Evolutionary conservation across 768 basidiomycete genomes (phyloP).

Genomic region (Agrocybe praecox): DNA sequence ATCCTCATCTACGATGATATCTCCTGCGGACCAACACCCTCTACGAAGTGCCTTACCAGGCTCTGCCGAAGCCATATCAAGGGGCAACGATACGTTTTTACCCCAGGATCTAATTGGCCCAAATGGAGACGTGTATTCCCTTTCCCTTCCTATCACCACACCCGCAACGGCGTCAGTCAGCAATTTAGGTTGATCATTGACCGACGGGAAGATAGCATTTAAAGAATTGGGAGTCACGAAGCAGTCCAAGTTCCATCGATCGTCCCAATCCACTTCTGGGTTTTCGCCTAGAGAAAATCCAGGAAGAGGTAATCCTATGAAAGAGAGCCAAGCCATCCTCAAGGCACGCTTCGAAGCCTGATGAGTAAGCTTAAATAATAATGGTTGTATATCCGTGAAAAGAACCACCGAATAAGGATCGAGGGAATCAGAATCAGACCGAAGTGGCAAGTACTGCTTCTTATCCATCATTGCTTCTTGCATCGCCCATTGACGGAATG

Average conservation of each 20-base stretch:
- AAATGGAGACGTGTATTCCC: constrained; percentile 60
- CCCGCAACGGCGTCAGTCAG: constrained; percentile 67
- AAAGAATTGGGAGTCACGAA: constrained; percentile 49
- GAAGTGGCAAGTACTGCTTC: constrained; percentile 46
- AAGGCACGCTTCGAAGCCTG: constrained; percentile 53
- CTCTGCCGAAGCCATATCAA: constrained; percentile 42
- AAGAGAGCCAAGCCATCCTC: constrained; percentile 69
- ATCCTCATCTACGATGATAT: constrained; percentile 52
- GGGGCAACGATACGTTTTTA: constrained; percentile 49
- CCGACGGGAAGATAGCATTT: constrained; percentile 53
- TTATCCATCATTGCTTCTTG: constrained; percentile 57
- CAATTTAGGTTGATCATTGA: constrained; percentile 29
- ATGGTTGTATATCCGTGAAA: constrained; percentile 68
- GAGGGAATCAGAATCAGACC: constrained; percentile 50
- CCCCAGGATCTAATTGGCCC: constrained; percentile 74
- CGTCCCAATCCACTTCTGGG: constrained; percentile 53
- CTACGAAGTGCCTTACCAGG: constrained; percentile 28
- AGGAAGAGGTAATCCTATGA: constrained; percentile 73
- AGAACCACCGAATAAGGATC: constrained; percentile 79
- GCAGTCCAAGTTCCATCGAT: constrained; percentile 62
- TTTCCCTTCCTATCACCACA: constrained; percentile 65
- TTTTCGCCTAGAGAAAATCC: constrained; percentile 48
- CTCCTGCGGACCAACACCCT: constrained; percentile 43
- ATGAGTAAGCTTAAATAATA: constrained; percentile 52
- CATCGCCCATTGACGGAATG: constrained; percentile 66